A percentile compares a stretch with the other conserved stretches of the same genome.
phyloP scores from a whole-genome alignment of 192 early-diverging fungal genomes.

The Podila horticola region DNA sequence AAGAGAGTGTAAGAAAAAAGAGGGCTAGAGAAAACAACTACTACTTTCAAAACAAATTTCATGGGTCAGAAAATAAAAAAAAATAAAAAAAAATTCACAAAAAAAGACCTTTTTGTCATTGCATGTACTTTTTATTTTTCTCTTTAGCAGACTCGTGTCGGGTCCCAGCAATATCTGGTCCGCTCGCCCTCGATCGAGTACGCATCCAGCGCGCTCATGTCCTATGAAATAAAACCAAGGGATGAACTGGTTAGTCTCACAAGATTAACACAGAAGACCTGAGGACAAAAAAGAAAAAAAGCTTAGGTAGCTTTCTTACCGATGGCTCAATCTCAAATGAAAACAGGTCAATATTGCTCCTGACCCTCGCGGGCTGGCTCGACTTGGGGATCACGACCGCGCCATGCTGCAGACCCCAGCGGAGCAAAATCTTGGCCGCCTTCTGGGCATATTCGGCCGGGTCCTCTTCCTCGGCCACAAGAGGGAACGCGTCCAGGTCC shows the following conservation, averaged over 20 bases:
- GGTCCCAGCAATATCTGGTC: constrained; percentile 59
- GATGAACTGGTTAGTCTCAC: neutral
- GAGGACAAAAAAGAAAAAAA: no score
- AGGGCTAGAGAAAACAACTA: constrained; percentile 6
- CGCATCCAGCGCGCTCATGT: constrained; percentile 52
- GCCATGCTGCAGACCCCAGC: constrained; percentile 75
- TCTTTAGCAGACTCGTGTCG: constrained; percentile 43
- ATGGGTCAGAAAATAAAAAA: constrained; percentile 11
- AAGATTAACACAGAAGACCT: neutral
- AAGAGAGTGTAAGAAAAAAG: constrained; percentile 28
- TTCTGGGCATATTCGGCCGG: constrained; percentile 34
- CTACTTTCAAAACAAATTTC: neutral
- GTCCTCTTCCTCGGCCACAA: neutral
- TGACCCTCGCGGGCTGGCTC: constrained; percentile 53
- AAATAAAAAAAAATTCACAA: constrained; percentile 10
- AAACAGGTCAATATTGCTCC: constrained; percentile 58
- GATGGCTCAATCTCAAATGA: constrained; percentile 51
- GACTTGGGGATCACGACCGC: constrained; percentile 77
- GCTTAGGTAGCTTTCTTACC: neutral
- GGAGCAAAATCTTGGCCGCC: constrained; percentile 63
- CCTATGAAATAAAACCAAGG: constrained; percentile 23
- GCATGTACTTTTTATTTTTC: neutral
- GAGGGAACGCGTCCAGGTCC: neutral
- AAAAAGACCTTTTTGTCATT: neutral
- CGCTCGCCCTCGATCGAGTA: constrained; percentile 31